These are phyloP conservation scores for Podospora pseudocomata DNA, from an alignment of 495 filamentous ascomycete genomes.

Conservation along the genomic window DNA sequence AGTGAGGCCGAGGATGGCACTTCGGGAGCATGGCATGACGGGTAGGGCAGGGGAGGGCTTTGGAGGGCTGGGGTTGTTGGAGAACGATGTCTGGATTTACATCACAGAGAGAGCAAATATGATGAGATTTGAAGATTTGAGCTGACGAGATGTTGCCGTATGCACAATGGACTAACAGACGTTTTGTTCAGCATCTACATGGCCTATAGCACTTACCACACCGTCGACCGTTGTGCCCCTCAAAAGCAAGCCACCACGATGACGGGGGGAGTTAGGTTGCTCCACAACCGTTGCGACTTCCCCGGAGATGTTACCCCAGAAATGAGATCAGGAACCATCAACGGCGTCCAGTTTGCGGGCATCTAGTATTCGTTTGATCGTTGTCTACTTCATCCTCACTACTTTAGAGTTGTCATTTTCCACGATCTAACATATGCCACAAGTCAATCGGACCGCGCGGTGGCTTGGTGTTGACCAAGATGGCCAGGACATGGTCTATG, in stretches of 20 bases:
- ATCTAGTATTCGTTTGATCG: too few species aligned
- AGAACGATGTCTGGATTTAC: neutral
- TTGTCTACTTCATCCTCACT: too few species aligned
- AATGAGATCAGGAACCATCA: neutral
- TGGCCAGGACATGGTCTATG: neutral
- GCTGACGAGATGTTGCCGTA: too few species aligned
- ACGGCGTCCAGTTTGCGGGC: neutral
- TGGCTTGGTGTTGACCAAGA: neutral
- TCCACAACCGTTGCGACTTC: conserved; percentile 6
- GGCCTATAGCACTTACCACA: too few species aligned
- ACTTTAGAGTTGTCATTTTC: neutral
- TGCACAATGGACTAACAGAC: too few species aligned
- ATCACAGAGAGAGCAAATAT: neutral
- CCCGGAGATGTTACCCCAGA: conserved; percentile 8
- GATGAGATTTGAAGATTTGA: too few species aligned
- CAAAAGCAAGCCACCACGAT: neutral
- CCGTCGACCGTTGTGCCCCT: too few species aligned
- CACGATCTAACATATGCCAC: neutral
- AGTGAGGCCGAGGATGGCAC: conserved; percentile 9
- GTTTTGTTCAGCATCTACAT: too few species aligned
- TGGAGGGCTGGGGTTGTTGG: neutral
- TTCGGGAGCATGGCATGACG: neutral
- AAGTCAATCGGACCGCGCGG: neutral
- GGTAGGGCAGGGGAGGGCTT: neutral
- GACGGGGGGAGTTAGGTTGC: neutral